Evolutionary conservation across 768 basidiomycete genomes (phyloP), one percentile per base, ranked within the genome.

Genomic region (Boletus subparvulus): DNA sequence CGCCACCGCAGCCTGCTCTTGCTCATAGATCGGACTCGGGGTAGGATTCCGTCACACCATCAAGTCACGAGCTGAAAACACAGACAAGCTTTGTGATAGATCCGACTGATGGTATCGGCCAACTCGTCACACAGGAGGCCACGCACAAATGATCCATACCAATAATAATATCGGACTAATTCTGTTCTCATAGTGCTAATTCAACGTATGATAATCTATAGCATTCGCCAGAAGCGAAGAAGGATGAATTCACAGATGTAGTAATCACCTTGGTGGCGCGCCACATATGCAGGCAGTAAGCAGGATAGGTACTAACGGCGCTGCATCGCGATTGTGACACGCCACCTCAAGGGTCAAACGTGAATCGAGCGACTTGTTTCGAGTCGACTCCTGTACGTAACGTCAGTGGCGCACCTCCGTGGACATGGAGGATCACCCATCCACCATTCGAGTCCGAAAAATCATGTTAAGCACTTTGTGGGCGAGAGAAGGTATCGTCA

Each of bases 1-100:
- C 69, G 69, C 69, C 68, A 69, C 69, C 45, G 58, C 55, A 60
- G 56, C 60, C 54, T 36, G 49, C 36, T 52, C 32, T 45, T n/a
- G 26, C 41, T 35, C 37, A 35, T 57, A 32, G 16, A 33, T 47
- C 40, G 46, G 24, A 42, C 24, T 26, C 24, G 40, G 30, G 43
- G 19, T 37, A 47, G 30, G 16, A 16, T 28, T 42, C 43, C 42
- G 35, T 39, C 35, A 32, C 30, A 33, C 46, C 4, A 40, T 21
- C n/a, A n/a, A 57, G 45, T 37, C 28, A n/a, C 24, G 17, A 46
- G 41, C 40, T 32, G 19, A 52, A 52, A 26, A 21, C 32, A 44
- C 21, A 26, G 6, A 7, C 14, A 4, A 35, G 3, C 33, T 33
- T 43, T 17, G 33, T 28, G 24, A 7, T 47, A 52, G 44, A 52